Evolutionary conservation across 225 moss, liverwort and hornwort species (phyloP), one percentile per base, ranked within the genome.

Genomic region (Pleurozium schreberi): DNA sequence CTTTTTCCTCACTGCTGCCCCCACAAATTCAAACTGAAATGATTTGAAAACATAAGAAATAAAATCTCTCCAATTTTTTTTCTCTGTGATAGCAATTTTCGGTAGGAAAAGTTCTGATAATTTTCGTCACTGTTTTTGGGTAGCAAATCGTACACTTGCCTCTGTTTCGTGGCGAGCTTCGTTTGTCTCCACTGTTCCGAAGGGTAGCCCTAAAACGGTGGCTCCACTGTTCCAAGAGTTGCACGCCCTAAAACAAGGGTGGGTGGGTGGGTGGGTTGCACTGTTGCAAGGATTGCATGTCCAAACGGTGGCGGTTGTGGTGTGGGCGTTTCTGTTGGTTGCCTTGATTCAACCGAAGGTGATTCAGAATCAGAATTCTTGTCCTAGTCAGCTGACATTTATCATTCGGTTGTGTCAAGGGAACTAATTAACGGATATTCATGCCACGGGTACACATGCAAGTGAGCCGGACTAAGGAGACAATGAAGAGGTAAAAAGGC

Each of bases 321-420:
- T 21, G 9, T 6, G 77, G 78, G 36, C 18, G 60, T 77, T n/a
- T 86, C 67, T 34, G 59, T n/a, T 79, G 57, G 57, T 79, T 36
- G 78, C 78, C 57, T 78, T 15, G 79, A n/a, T 27, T 60, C 59
- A 47, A 70, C 33, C 40, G 38, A 79, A 65, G 70, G 19, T 30
- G 59, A 42, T 57, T 57, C 20, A 38, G 81, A 74, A 61, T 57
- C 84, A 23, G 38, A n/a, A n/a, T 60, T n/a, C 31, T 31, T 81
- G 87, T 57, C 77, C 77, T 75, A 40, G 79, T 91, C 89, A 91
- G 82, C 89, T 87, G 89, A 82, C 85, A 87, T 38, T n/a, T 49
- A 75, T 85, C 78, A 87, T 76, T 90, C 64, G 69, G 81, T 88
- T 84, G 38, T 66, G 81, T 82, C 74, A 67, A 60, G 38, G 81